These are phyloP conservation scores for Fusarium ramigenum DNA, from an alignment of 2,329 filamentous ascomycete genomes.

Conservation along the genomic window DNA sequence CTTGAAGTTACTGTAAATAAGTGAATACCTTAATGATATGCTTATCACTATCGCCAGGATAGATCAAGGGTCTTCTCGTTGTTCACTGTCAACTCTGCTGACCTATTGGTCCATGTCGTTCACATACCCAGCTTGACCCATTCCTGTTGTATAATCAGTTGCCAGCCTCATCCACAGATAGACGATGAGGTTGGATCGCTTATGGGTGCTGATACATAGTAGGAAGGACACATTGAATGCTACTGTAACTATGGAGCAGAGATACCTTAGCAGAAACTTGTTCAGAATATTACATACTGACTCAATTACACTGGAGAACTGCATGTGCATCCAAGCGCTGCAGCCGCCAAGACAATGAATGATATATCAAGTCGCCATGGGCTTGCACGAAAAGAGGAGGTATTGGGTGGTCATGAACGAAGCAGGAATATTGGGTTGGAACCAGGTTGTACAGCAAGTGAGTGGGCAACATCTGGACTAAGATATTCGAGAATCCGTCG, in stretches of 20 bases:
- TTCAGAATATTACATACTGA: not conserved
- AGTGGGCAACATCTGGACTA: not conserved
- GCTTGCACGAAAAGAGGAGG: constrained; percentile 5
- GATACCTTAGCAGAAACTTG: not conserved
- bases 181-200: not conserved
- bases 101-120: not conserved
- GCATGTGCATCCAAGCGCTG: not conserved
- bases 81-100: not conserved
- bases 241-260: not conserved
- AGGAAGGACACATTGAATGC: not conserved
- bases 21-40: constrained; percentile 17
- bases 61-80: not conserved
- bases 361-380: constrained; percentile 11
- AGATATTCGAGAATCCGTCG: not conserved
- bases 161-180: not conserved
- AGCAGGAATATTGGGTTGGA: not conserved
- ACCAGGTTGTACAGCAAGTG: not conserved
- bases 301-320: not conserved
- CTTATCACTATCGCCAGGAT: constrained; percentile 8
- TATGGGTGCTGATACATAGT: not conserved
- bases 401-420: not conserved
- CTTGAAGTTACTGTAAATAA: not conserved
- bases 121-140: not conserved
- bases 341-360: constrained; percentile 8
- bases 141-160: not conserved